phyloP scores from a whole-genome alignment of 2,329 filamentous ascomycete species.

The Rhynchosporium secalis region DNA sequence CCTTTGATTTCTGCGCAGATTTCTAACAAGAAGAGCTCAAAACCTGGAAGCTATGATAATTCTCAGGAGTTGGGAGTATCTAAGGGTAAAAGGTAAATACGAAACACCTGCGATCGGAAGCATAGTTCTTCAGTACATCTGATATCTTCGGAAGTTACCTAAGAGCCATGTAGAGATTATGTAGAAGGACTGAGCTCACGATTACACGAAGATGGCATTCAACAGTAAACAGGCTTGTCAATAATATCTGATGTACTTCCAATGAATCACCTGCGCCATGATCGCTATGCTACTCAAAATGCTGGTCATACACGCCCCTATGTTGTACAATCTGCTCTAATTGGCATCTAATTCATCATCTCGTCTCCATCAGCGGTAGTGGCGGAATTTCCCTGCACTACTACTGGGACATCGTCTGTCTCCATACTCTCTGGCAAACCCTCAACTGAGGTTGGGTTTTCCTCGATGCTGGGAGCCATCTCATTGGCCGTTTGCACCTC shows the following conservation, averaged over 20 bases:
- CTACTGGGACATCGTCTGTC: not conserved
- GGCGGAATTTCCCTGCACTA: not conserved
- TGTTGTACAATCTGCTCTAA: constrained; percentile 15
- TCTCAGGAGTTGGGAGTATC: constrained; percentile 40
- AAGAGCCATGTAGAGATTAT: not conserved
- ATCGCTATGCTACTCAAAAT: constrained; percentile 10
- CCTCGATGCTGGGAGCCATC: constrained; percentile 8
- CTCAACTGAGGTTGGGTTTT: not conserved
- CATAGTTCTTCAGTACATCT: constrained; percentile 50
- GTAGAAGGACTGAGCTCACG: not conserved
- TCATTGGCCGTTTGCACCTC: constrained; percentile 25
- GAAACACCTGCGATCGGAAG: constrained; percentile 51
- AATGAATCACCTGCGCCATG: constrained; percentile 13
- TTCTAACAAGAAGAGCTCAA: too few species aligned
- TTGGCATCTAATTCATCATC: not conserved
- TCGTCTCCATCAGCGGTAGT: not conserved
- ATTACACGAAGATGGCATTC: constrained; percentile 36
- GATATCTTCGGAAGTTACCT: constrained; percentile 45
- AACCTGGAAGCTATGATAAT: too few species aligned
- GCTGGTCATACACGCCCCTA: constrained; percentile 3
- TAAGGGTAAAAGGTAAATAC: constrained; percentile 48
- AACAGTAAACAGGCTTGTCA: constrained; percentile 43
- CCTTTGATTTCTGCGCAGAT: too few species aligned
- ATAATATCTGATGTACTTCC: constrained; percentile 19
- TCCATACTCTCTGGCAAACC: constrained; percentile 1